phyloP scores from a whole-genome alignment of 768 basidiomycete genomes.

The Phallus indusiatus region DNA sequence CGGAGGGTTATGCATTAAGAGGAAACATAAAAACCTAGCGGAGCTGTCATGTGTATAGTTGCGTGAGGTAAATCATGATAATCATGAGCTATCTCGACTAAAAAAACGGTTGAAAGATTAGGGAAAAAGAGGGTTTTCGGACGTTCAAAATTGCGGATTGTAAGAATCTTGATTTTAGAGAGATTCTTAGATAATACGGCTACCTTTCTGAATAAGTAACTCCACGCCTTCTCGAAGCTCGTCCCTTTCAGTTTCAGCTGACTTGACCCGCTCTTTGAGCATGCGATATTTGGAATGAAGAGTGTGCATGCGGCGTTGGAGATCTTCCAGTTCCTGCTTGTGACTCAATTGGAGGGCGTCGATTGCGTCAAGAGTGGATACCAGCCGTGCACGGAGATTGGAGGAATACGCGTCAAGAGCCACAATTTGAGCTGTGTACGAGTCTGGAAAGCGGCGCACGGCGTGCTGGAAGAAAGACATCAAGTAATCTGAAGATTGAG shows the following conservation, averaged over 20 bases:
- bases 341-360: not conserved
- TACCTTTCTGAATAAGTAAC: slow-evolving; percentile 7
- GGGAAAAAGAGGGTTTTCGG: not conserved
- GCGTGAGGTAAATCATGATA: not conserved
- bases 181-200: not conserved
- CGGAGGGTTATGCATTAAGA: not conserved
- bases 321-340: not conserved
- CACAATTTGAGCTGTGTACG: not conserved
- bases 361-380: slow-evolving; percentile 1
- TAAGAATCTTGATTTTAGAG: not conserved
- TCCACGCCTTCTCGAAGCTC: not conserved
- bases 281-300: not conserved
- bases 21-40: slow-evolving; percentile 1
- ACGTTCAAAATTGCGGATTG: not conserved
- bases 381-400: not conserved
- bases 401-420: not conserved
- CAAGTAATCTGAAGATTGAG: not conserved
- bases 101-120: not conserved
- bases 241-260: slow-evolving; percentile 4
- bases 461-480: not conserved
- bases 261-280: not conserved
- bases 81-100: slow-evolving; percentile 8
- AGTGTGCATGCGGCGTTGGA: not conserved
- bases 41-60: slow-evolving; percentile 1
- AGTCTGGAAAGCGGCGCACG: not conserved